phyloP scores from a whole-genome alignment of 2,329 filamentous ascomycete genomes.

The Pseudomassariella vexata region DNA sequence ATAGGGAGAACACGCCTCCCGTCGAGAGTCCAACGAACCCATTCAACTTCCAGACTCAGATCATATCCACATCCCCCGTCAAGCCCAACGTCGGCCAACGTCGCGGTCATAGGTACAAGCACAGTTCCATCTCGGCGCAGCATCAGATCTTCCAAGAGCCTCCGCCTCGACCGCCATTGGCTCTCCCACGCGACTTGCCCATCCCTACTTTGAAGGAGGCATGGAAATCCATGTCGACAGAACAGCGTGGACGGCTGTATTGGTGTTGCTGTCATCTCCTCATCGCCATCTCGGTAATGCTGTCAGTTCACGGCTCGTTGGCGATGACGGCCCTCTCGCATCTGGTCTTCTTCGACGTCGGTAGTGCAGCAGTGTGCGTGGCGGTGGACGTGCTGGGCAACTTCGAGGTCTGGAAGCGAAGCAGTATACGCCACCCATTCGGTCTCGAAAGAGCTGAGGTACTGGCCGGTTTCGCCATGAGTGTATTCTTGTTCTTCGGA shows the following conservation, averaged over 20 bases:
- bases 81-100: slow-evolving; percentile 87
- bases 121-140: slow-evolving; percentile 80
- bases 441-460: slow-evolving; percentile 89
- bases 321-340: slow-evolving; percentile 91
- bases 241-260: slow-evolving; percentile 75
- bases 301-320: slow-evolving; percentile 77
- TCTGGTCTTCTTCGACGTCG: slow-evolving; percentile 89
- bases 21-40: slow-evolving; percentile 52
- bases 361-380: slow-evolving; percentile 86
- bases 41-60: slow-evolving; percentile 91
- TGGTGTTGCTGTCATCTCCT: slow-evolving; percentile 89
- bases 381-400: slow-evolving; percentile 90
- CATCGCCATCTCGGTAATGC: slow-evolving; percentile 79
- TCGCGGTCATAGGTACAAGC: slow-evolving; percentile 95
- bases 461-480: slow-evolving; percentile 91
- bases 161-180: slow-evolving; percentile 74
- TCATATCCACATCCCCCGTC: slow-evolving; percentile 67
- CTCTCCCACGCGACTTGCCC: slow-evolving; percentile 85
- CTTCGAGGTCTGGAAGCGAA: slow-evolving; percentile 95
- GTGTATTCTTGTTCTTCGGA: slow-evolving; percentile 94
- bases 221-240: slow-evolving; percentile 80
- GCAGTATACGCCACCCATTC: slow-evolving; percentile 89
- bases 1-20: slow-evolving; percentile 21
- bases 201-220: slow-evolving; percentile 87
- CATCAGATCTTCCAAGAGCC: slow-evolving; percentile 97